Base-by-base conservation (phyloP, 805 yeast species). In the Ogataea trehaloabstinens region DNA sequence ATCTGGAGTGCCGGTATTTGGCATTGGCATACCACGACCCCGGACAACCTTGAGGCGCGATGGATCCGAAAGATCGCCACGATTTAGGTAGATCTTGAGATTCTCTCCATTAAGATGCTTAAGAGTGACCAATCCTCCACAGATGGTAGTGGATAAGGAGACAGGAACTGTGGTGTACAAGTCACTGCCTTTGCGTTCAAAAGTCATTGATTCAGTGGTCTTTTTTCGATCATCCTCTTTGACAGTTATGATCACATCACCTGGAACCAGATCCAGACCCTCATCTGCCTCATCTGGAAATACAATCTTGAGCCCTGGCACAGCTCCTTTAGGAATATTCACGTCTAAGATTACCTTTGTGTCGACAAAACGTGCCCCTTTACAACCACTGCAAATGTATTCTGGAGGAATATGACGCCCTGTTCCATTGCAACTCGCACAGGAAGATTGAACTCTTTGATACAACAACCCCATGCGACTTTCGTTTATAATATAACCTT, bases 281-380 rank as follows among this genome's bases (percentile, higher is more conserved):
- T 82, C 84, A 52, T 83, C 89, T 0, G 82, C 85, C 49, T 76
- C 80, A 5, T 80, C 76, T n/a, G 70, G 63, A 16, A 80, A 60
- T 1, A 77, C 63, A 15, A 80, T 68, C 31, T 65, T 60, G 44
- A 78, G 78, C 0, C 80, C 79, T 35, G 72, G 56, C 29, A 61
- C 60, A 28, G 77, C 65, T 2, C 90, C 90, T 3, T 80, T 78
- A 13, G 71, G 68, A 2, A 81, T 65, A n/a, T 62, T 61, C 6
- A 82, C 69, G 34, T 71, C 68, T 21, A 82, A 58, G 7, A 80
- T 67, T 42, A 74, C 75, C 24, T 73, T 66, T 31, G 66, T 74
- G 41, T 71, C 67, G 13, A 67, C 47, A 42, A 68, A 71, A 15
- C 78, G 80, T 7, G 51, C 42, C 0, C 79, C 74, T 45, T 64